phyloP scores from a whole-genome alignment of 495 filamentous ascomycete species.

The Cetradonia linearis region DNA sequence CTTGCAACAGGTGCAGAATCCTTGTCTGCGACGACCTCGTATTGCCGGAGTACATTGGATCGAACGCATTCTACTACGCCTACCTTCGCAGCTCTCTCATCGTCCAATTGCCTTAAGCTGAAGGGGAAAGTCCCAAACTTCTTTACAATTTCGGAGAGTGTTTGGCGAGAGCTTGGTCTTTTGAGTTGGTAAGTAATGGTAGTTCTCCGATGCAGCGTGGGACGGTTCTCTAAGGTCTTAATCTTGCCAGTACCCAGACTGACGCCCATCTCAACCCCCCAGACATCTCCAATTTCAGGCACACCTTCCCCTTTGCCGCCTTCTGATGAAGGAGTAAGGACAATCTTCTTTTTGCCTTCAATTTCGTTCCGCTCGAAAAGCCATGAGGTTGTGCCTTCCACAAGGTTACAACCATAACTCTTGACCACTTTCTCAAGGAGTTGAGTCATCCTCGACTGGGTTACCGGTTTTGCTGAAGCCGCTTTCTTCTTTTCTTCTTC shows the following conservation, averaged over 20 bases:
- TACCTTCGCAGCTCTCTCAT: conserved; percentile 92
- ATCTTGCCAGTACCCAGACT: conserved; percentile 87
- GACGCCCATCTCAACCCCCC: conserved; percentile 94
- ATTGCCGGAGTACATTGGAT: conserved; percentile 78
- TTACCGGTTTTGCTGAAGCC: conserved; percentile 63
- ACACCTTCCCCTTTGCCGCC: conserved; percentile 79
- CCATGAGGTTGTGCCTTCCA: conserved; percentile 97
- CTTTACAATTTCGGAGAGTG: conserved; percentile 83
- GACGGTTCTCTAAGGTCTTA: conserved; percentile 75
- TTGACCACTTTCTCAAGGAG: conserved; percentile 87
- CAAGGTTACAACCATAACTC: conserved; percentile 80
- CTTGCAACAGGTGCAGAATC: conserved; percentile 73
- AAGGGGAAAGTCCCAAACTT: conserved; percentile 98
- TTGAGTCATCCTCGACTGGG: conserved; percentile 73
- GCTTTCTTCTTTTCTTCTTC: conserved; percentile 95
- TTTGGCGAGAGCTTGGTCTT: conserved; percentile 81
- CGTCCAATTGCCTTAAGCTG: conserved; percentile 90
- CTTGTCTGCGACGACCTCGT: conserved; percentile 91
- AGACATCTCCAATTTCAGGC: conserved; percentile 88
- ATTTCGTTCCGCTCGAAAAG: conserved; percentile 93
- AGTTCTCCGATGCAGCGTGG: conserved; percentile 89
- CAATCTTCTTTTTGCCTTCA: conserved; percentile 96
- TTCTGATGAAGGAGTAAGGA: conserved; percentile 72
- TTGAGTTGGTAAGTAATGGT: conserved; percentile 82
- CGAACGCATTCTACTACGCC: conserved; percentile 93